Percentiles rank a stretch among this genome's conserved stretches.
phyloP scores from a whole-genome alignment of 495 filamentous ascomycete species.

The Delitschia confertaspora region DNA sequence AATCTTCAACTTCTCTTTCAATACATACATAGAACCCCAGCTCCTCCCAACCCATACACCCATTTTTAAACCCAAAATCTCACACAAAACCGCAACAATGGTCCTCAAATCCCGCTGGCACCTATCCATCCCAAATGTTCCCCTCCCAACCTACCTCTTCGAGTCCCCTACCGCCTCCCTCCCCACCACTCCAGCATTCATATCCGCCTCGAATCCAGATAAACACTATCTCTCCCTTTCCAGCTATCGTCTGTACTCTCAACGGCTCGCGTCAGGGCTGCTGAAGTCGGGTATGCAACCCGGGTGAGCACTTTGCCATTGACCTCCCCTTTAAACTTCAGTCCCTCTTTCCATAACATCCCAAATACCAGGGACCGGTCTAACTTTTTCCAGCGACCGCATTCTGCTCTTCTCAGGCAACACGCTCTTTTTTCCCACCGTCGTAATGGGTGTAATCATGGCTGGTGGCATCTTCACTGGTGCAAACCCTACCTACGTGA shows the following conservation, averaged over 20 bases:
- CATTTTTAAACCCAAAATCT: no score
- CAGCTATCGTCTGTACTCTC: conserved; percentile 58
- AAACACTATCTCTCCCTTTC: conserved; percentile 47
- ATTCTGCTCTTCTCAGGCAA: conserved; percentile 47
- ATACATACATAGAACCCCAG: no score
- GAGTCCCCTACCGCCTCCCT: conserved; percentile 41
- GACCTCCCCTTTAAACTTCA: no score
- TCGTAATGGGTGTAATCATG: conserved; percentile 65
- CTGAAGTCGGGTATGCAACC: conserved; percentile 52
- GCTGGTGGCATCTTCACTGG: conserved; percentile 74
- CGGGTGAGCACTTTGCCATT: no score
- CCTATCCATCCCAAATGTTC: conserved; percentile 41
- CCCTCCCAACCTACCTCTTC: conserved; percentile 45
- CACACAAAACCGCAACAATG: conserved; percentile 33
- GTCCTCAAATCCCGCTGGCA: conserved; percentile 45
- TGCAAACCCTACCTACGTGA: conserved; percentile 66
- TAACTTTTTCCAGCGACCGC: no score
- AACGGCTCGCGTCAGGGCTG: conserved; percentile 65
- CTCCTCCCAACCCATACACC: no score
- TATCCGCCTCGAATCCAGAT: conserved; percentile 49
- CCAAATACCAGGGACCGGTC: no score
- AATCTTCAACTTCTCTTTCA: no score
- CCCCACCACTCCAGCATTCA: conserved; percentile 39
- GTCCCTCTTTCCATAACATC: no score
- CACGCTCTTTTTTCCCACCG: conserved; percentile 58